phyloP scores from a whole-genome alignment of 495 filamentous ascomycete species.

The Emericellopsis terricola region DNA sequence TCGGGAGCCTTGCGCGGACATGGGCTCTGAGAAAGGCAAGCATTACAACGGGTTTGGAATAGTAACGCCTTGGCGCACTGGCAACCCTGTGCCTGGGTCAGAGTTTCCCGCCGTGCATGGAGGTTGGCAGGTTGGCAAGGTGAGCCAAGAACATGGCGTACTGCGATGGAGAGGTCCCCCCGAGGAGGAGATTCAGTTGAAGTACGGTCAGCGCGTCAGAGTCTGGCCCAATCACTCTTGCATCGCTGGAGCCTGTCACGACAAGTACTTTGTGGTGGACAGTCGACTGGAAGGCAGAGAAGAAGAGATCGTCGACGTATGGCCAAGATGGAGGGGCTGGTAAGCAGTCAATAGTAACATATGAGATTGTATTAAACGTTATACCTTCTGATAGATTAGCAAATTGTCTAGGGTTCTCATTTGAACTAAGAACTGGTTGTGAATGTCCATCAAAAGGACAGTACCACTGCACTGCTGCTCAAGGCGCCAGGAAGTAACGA shows the following conservation, averaged over 20 bases:
- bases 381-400: no score
- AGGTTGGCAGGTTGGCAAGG: conserved; percentile 42
- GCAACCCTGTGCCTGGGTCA: conserved; percentile 10
- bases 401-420: no score
- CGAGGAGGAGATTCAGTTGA: conserved; percentile 31
- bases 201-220: conserved; percentile 40
- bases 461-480: no score
- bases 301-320: conserved; percentile 51
- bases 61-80: conserved; percentile 38
- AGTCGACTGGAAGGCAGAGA: conserved; percentile 27
- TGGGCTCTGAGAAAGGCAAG: conserved; percentile 11
- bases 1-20: conserved; percentile 48
- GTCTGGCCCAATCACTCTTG: conserved; percentile 81
- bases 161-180: conserved; percentile 21
- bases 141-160: conserved; percentile 52
- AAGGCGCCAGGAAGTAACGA: no score
- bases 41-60: conserved; percentile 56
- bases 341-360: no score
- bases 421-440: no score
- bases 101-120: conserved; percentile 23
- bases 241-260: conserved; percentile 53
- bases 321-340: conserved; percentile 45
- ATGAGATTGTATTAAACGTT: no score
- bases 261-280: conserved; percentile 65
- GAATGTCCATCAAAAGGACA: no score